phyloP scores from a whole-genome alignment of 345 rosid species.

The Lumnitzera littorea region DNA sequence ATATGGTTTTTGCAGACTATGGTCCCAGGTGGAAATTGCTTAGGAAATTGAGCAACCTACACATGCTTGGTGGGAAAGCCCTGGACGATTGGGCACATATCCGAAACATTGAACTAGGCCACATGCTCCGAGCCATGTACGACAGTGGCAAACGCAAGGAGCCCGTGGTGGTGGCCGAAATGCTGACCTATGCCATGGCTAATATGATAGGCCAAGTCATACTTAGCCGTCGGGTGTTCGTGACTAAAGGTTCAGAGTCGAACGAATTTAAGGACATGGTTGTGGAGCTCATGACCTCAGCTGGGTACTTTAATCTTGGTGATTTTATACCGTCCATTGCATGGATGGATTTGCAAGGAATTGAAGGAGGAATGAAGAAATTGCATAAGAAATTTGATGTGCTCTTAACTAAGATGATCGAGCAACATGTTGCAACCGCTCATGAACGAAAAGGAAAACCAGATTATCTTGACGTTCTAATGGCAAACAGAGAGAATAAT shows the following conservation, averaged over 20 bases:
- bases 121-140: conserved; percentile 40
- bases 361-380: conserved; percentile 48
- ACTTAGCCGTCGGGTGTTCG: conserved; percentile 39
- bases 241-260: conserved; percentile 30
- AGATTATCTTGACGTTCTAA: conserved; percentile 44
- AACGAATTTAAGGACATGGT: conserved; percentile 57
- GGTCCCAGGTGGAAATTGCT: conserved; percentile 28
- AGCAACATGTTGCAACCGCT: conserved; percentile 28
- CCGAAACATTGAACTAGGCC: conserved; percentile 28
- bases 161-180: conserved; percentile 35
- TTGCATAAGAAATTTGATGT: conserved; percentile 39
- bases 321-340: conserved; percentile 51
- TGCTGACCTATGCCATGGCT: conserved; percentile 41
- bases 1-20: too few relatives aligned
- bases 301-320: conserved; percentile 31
- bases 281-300: conserved; percentile 58
- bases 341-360: conserved; percentile 66
- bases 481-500: conserved; percentile 19
- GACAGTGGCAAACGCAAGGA: conserved; percentile 18
- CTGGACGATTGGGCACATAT: conserved; percentile 35
- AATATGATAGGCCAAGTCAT: conserved; percentile 55
- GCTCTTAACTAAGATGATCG: conserved; percentile 37
- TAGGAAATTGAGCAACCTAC: conserved; percentile 49
- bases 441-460: conserved; percentile 33
- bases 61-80: conserved; percentile 60